Conservation (phyloP, 1,139 yeast species). For the Debaryomycetaceae sp. region DNA sequence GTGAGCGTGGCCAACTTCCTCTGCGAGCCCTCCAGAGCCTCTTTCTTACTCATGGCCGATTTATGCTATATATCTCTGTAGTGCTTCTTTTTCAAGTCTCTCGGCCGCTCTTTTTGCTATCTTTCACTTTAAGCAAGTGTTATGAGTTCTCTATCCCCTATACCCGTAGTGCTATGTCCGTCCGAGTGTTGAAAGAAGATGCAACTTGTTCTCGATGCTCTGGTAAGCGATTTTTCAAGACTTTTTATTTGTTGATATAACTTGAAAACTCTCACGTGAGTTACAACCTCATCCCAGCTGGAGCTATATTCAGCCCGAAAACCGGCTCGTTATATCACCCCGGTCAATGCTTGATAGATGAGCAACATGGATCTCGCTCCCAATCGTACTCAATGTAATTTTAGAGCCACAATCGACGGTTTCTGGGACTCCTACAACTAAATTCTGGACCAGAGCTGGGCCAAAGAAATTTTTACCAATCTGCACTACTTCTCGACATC, state of each 20-base stretch:
- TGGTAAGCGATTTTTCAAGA: constrained; percentile 4
- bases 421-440: no score
- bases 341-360: no score
- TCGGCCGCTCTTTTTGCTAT: not conserved
- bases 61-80: not conserved
- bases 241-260: constrained; percentile 3
- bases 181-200: not conserved
- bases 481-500: constrained; percentile 5
- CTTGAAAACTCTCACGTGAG: not conserved
- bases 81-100: not conserved
- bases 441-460: not conserved
- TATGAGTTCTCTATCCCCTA: not conserved
- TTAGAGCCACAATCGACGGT: no score
- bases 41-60: not conserved
- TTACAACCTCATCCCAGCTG: not conserved
- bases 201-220: not conserved
- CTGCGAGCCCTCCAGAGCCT: not conserved
- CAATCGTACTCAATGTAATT: no score
- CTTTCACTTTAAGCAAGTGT: not conserved
- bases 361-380: no score
- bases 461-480: not conserved
- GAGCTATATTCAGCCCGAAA: not conserved
- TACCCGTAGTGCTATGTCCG: not conserved
- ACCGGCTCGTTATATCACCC: no score
- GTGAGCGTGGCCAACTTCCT: not conserved